Evolutionary conservation across 139 green algal genomes (phyloP).

Genomic region (Trebouxia sp.): DNA sequence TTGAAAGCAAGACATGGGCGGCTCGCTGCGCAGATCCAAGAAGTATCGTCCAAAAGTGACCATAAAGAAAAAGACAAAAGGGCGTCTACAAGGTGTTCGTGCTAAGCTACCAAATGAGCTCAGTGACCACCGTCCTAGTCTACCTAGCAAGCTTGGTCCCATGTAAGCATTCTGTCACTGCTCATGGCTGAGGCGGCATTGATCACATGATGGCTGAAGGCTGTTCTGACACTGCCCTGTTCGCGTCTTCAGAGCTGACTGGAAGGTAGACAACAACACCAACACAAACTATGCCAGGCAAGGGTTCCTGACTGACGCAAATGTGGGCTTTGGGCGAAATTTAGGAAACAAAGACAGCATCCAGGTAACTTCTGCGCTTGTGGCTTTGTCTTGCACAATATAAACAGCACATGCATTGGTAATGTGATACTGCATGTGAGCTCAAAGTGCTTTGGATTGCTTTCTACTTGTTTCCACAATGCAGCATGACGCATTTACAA

Average conservation of each 20-base stretch:
- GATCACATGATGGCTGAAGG: too few relatives aligned
- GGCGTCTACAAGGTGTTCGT: not conserved
- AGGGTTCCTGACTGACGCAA: slow-evolving; percentile 43
- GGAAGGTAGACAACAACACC: slow-evolving; percentile 37
- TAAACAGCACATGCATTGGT: too few relatives aligned
- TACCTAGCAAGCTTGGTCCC: not conserved
- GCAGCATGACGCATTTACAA: too few relatives aligned
- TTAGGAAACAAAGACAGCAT: slow-evolving; percentile 11
- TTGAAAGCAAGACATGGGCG: not conserved
- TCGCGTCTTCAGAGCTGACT: slow-evolving; percentile 29
- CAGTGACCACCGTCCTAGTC: not conserved
- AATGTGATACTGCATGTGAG: too few relatives aligned
- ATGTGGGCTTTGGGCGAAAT: slow-evolving; percentile 44
- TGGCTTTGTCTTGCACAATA: too few relatives aligned
- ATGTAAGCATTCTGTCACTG: not conserved
- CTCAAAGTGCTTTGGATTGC: too few relatives aligned
- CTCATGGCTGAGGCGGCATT: too few relatives aligned
- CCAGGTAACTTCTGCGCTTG: slow-evolving; percentile 1
- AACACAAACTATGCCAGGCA: slow-evolving; percentile 42
- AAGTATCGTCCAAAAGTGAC: slow-evolving; percentile 25
- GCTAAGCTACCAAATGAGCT: slow-evolving; percentile 11
- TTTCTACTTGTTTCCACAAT: too few relatives aligned
- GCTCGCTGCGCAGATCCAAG: slow-evolving; percentile 5
- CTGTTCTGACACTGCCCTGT: too few relatives aligned
- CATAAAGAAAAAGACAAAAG: slow-evolving; percentile 30